phyloP scores from a whole-genome alignment of 345 rosid genomes.

The Camelina neglecta region DNA sequence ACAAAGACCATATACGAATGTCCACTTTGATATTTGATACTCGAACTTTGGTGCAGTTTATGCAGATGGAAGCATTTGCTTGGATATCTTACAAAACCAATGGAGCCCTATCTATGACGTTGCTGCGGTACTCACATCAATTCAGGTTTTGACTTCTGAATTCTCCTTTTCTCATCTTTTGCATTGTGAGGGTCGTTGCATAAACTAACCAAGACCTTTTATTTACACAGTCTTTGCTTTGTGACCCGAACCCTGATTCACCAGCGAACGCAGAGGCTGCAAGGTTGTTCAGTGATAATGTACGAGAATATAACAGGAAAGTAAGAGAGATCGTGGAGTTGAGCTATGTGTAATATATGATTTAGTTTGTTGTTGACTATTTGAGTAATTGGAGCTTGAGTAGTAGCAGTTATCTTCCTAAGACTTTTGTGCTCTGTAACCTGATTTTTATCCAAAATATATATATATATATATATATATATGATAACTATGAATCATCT shows the following conservation, averaged over 20 bases:
- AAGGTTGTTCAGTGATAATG: conserved; percentile 65
- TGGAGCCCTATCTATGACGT: conserved; percentile 88
- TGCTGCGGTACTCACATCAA: conserved; percentile 75
- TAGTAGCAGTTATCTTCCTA: neutral
- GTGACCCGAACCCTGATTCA: conserved; percentile 77
- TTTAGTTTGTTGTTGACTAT: conserved; percentile 4
- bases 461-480: neutral
- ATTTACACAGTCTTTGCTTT: conserved; percentile 59
- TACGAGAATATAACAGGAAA: conserved; percentile 66
- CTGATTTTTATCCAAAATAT: neutral
- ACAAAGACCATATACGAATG: neutral
- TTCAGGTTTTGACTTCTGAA: conserved; percentile 55
- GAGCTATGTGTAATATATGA: conserved; percentile 47
- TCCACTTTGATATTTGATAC: neutral
- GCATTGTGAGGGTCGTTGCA: conserved; percentile 12
- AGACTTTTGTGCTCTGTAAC: neutral
- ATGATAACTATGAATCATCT: neutral
- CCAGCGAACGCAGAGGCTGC: conserved; percentile 81
- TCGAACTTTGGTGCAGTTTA: conserved; percentile 54
- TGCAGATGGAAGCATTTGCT: conserved; percentile 83
- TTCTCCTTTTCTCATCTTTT: neutral
- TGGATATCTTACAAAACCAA: conserved; percentile 78
- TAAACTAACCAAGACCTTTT: conserved; percentile 18
- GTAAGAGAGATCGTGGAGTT: conserved; percentile 68
- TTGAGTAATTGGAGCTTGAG: conserved; percentile 18